A percentile compares a stretch with the other conserved stretches of the same genome.
These are phyloP conservation scores for Apodospora peruviana DNA, from an alignment of 495 filamentous ascomycete genomes.

Conservation along the genomic window DNA sequence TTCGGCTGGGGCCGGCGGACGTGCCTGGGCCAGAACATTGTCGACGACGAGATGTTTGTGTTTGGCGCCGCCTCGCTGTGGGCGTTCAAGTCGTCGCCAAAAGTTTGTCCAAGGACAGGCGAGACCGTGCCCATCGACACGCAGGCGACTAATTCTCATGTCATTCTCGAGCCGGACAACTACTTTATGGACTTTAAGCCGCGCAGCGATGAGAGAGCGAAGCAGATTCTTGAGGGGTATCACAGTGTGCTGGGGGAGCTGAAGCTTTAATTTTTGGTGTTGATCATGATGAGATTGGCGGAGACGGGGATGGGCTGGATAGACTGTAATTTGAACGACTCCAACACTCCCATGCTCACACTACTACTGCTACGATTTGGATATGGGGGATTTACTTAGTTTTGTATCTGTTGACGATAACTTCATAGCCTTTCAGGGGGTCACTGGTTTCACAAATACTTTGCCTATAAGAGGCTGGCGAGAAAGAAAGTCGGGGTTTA, in stretches of 20 bases:
- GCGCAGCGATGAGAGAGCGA: constrained; percentile 25
- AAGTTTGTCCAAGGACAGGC: constrained; percentile 36
- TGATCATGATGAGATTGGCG: no score
- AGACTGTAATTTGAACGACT: no score
- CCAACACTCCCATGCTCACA: no score
- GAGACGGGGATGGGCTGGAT: no score
- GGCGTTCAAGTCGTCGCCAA: constrained; percentile 43
- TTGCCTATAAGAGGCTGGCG: no score
- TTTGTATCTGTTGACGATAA: no score
- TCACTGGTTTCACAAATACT: no score
- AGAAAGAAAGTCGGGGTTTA: no score
- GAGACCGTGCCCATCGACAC: constrained; percentile 42
- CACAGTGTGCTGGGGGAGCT: constrained; percentile 25
- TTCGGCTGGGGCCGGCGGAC: constrained; percentile 62
- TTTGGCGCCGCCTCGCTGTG: constrained; percentile 42
- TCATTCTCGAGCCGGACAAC: constrained; percentile 41
- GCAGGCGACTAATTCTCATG: constrained; percentile 43
- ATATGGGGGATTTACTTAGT: no score
- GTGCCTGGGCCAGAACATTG: constrained; percentile 58
- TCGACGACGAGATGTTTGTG: constrained; percentile 51
- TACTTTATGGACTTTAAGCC: constrained; percentile 37
- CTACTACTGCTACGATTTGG: no score
- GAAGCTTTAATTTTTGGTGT: constrained; percentile 22
- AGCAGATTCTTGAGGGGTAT: constrained; percentile 31
- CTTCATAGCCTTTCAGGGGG: no score